These are phyloP conservation scores for Candida montana DNA, from an alignment of 805 yeast species.

Conservation along the genomic window DNA sequence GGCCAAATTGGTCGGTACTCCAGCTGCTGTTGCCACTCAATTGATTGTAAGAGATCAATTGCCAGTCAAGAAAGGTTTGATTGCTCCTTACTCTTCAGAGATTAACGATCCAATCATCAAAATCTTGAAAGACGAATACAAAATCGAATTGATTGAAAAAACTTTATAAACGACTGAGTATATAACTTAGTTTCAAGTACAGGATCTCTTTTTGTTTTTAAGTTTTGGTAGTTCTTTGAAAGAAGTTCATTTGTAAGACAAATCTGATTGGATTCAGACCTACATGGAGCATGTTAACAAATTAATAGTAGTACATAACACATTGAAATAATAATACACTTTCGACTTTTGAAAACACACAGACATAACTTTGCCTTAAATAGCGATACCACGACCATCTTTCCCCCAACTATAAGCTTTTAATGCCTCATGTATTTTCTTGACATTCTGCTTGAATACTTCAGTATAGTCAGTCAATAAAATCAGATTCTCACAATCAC, in stretches of 20 bases:
- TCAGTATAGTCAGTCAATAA: conserved; percentile 17
- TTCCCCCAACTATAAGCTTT: conserved; percentile 32
- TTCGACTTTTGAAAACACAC: neutral
- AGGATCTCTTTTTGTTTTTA: no score
- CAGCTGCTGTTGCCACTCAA: conserved; percentile 92
- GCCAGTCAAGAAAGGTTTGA: conserved; percentile 71
- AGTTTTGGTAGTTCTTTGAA: no score
- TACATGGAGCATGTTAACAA: no score
- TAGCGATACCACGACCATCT: conserved; percentile 34
- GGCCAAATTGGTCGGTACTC: conserved; percentile 98
- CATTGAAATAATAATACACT: no score
- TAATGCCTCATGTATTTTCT: conserved; percentile 26
- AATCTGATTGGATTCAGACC: no score
- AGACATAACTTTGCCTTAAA: conserved; percentile 10
- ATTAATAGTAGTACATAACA: no score
- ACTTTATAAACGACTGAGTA: conserved; percentile 32
- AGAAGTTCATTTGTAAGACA: no score
- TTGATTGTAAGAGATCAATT: conserved; percentile 75
- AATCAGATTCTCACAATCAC: conserved; percentile 23
- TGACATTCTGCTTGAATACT: conserved; percentile 17
- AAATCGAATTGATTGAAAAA: conserved; percentile 85
- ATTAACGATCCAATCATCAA: conserved; percentile 88
- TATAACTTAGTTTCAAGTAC: no score
- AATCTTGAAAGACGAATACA: conserved; percentile 84
- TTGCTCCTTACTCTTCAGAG: conserved; percentile 90